Base-by-base conservation (phyloP, 345 rosid genomes). In the Murraya paniculata region DNA sequence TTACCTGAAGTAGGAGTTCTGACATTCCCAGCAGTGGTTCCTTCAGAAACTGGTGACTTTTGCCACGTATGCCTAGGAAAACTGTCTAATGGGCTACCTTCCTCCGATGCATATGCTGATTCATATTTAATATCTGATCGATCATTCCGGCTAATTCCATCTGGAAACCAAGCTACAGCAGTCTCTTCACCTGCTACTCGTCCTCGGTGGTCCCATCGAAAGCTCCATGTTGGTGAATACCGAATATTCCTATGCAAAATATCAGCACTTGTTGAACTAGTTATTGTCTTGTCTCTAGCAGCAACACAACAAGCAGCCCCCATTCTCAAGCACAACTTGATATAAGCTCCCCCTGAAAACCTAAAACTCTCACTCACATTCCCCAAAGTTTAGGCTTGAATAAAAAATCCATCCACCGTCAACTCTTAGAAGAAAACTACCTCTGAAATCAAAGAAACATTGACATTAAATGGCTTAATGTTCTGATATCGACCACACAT, bases 281-380 rank as follows among this genome's bases (percentile, higher is more conserved):
- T 85, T 30, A 97, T 95, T 79, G 83, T 90, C 86, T 90, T 94
- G 75, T 97, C 99, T 81, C 96, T 86, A 82, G 94, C 95, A 85
- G 99, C 95, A 76, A 97, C 92, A 85, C 99, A 97, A 78, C 98
- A 97, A 75, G 95, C 94, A 78, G 93, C 87, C 68, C 99, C 99
- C 99, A 97, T 96, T 70, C 71, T 86, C 79, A 30, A 76, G 80
- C 71, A 75, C 81, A 82, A 74, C 6, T 59, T 3, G 71, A 77
- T 58, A 28, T 75, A 80, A 74, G 16, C 71, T 76, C 81, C 79
- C 33, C 67, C 58, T 56, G 36, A 21, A 21, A 81, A 8, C 62
- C 82, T 21, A 58, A 64, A 80, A 70, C 33, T 68, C 76, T 24
- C 79, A 75, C 60, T 82, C 83, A 80, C 87, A 81, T 79, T 28